Evolutionary conservation across 1,139 yeast genomes (phyloP).

Genomic region (Lodderomyces jiufengensis): DNA sequence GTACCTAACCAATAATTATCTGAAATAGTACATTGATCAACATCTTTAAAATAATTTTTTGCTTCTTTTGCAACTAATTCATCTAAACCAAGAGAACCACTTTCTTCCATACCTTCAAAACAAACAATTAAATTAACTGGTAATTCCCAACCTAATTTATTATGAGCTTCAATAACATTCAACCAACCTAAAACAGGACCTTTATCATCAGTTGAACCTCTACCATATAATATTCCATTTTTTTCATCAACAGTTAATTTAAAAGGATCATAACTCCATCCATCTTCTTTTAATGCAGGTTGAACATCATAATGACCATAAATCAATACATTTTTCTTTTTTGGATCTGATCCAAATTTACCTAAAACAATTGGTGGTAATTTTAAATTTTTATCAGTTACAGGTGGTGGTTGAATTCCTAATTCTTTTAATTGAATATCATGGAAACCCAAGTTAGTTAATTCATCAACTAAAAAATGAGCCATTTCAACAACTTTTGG

Average conservation of each 20-base stretch:
- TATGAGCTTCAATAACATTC: slow-evolving; percentile 87
- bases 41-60: slow-evolving; percentile 70
- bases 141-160: slow-evolving; percentile 74
- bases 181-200: slow-evolving; percentile 99
- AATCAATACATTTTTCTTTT: slow-evolving; percentile 80
- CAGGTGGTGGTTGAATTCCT: slow-evolving; percentile 89
- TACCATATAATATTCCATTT: slow-evolving; percentile 71
- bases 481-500: slow-evolving; percentile 88
- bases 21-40: slow-evolving; percentile 91
- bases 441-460: slow-evolving; percentile 67
- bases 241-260: slow-evolving; percentile 54
- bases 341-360: slow-evolving; percentile 75
- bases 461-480: slow-evolving; percentile 67
- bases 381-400: slow-evolving; percentile 55
- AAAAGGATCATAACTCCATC: slow-evolving; percentile 95
- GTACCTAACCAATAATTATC: slow-evolving; percentile 99
- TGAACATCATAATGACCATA: slow-evolving; percentile 99
- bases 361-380: slow-evolving; percentile 94
- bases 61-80: slow-evolving; percentile 78
- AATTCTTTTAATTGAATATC: slow-evolving; percentile 80
- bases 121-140: slow-evolving; percentile 92
- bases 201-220: slow-evolving; percentile 97
- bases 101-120: slow-evolving; percentile 99
- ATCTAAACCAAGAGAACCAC: slow-evolving; percentile 92
- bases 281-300: slow-evolving; percentile 90